Evolutionary conservation across 176 grass and related monocot species (phyloP).

Genomic region (Aechmea fasciata): DNA sequence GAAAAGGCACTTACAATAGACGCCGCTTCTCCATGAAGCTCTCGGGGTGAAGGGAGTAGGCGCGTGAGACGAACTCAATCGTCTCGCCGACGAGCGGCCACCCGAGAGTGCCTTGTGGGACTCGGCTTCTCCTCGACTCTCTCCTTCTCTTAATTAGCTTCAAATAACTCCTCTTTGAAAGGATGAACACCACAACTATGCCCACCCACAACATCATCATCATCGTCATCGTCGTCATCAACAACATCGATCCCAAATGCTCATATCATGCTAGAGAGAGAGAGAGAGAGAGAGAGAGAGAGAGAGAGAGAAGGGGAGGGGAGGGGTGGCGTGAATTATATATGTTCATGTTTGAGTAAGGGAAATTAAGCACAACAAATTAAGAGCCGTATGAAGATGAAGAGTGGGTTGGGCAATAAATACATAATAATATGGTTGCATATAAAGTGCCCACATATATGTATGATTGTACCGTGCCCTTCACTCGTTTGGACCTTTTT

Average conservation of each 20-base stretch:
- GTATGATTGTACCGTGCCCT: neutral
- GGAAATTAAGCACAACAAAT: neutral
- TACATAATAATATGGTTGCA: neutral
- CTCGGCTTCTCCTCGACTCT: constrained; percentile 5
- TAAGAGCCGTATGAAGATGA: neutral
- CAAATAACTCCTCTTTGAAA: neutral
- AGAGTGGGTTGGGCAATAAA: neutral
- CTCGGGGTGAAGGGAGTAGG: constrained; percentile 72
- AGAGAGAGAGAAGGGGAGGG: neutral
- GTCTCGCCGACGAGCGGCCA: constrained; percentile 94
- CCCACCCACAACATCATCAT: neutral
- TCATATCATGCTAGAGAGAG: neutral
- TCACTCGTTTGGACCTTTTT: too few species aligned
- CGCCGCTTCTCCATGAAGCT: constrained; percentile 88
- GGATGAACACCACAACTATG: neutral
- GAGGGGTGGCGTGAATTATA: neutral
- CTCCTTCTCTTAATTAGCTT: neutral
- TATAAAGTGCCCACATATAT: neutral
- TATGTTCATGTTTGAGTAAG: neutral
- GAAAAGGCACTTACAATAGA: constrained; percentile 30
- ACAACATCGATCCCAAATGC: neutral
- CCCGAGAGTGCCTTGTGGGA: constrained; percentile 71
- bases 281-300: neutral
- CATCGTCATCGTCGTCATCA: neutral
- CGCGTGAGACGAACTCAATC: constrained; percentile 82